phyloP scores from a whole-genome alignment of 495 filamentous ascomycete species.

The Trichoderma gamsii region DNA sequence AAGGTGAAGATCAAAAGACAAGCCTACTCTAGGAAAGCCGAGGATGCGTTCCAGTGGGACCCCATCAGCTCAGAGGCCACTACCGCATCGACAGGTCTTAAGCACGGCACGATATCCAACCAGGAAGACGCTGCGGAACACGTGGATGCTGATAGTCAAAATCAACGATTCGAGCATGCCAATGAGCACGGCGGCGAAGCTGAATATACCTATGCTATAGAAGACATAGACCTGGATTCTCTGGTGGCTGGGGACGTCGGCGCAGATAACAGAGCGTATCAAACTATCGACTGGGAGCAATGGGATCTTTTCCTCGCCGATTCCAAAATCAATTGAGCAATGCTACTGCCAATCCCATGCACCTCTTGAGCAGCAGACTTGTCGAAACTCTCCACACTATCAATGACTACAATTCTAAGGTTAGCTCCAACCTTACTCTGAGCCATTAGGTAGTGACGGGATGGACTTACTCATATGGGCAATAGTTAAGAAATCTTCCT shows the following conservation, averaged over 20 bases:
- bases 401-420: background rate
- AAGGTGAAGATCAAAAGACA: slow-evolving; percentile 22
- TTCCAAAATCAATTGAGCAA: slow-evolving; percentile 17
- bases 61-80: background rate
- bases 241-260: background rate
- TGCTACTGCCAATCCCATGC: background rate
- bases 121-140: background rate
- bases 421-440: background rate
- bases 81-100: background rate
- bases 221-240: background rate
- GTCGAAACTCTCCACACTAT: background rate
- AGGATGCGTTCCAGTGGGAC: background rate
- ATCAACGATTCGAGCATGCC: slow-evolving; percentile 12
- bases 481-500: background rate
- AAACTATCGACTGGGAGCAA: slow-evolving; percentile 28
- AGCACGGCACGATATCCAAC: background rate
- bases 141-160: background rate
- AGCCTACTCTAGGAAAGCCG: slow-evolving; percentile 16
- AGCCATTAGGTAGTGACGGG: background rate
- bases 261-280: slow-evolving; percentile 4
- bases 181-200: slow-evolving; percentile 12
- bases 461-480: background rate
- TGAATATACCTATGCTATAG: background rate
- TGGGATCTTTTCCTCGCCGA: slow-evolving; percentile 32
- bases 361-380: background rate